Percentiles rank a stretch among this genome's conserved stretches.
These are phyloP conservation scores for Crithidia expoeki DNA, from an alignment of 208 protist genomes.

Conservation along the genomic window DNA sequence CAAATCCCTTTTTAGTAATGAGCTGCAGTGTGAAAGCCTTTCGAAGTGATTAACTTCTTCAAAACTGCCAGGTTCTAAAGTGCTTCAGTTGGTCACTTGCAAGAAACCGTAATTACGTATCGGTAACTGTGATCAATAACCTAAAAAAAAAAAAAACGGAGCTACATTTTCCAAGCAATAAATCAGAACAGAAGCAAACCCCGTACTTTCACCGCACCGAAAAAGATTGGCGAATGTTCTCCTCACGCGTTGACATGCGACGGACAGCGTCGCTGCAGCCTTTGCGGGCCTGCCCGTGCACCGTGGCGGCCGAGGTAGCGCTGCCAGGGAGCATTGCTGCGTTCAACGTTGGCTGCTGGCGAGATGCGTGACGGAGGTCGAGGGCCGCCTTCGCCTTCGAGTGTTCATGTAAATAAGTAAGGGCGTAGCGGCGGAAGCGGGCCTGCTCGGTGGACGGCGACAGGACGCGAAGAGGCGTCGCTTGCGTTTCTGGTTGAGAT, in stretches of 20 bases:
- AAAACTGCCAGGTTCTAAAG: too few relatives aligned
- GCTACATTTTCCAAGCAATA: not conserved
- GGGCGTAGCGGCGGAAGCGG: slow-evolving; percentile 24
- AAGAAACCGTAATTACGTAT: too few relatives aligned
- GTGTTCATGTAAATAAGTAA: slow-evolving; percentile 27
- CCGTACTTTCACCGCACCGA: slow-evolving; percentile 30
- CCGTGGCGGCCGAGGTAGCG: slow-evolving; percentile 2
- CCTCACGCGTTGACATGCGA: slow-evolving; percentile 71
- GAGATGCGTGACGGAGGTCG: slow-evolving; percentile 17
- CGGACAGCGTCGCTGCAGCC: slow-evolving; percentile 63
- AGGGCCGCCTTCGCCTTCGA: slow-evolving; percentile 17
- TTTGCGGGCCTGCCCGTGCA: slow-evolving; percentile 58
- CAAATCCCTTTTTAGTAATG: too few relatives aligned
- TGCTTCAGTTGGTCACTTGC: too few relatives aligned
- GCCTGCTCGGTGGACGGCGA: slow-evolving; percentile 28
- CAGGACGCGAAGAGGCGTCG: slow-evolving; percentile 19
- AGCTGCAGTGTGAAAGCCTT: too few relatives aligned
- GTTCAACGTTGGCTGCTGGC: slow-evolving; percentile 11
- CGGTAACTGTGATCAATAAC: too few relatives aligned
- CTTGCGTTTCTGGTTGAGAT: not conserved
- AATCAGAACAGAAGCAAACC: too few relatives aligned
- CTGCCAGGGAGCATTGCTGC: slow-evolving; percentile 1
- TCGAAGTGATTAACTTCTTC: too few relatives aligned
- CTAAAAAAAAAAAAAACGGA: not conserved
- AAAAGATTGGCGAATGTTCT: slow-evolving; percentile 77